Evolutionary conservation across 2,329 filamentous ascomycete genomes (phyloP).

Genomic region (Colletotrichum viniferum): DNA sequence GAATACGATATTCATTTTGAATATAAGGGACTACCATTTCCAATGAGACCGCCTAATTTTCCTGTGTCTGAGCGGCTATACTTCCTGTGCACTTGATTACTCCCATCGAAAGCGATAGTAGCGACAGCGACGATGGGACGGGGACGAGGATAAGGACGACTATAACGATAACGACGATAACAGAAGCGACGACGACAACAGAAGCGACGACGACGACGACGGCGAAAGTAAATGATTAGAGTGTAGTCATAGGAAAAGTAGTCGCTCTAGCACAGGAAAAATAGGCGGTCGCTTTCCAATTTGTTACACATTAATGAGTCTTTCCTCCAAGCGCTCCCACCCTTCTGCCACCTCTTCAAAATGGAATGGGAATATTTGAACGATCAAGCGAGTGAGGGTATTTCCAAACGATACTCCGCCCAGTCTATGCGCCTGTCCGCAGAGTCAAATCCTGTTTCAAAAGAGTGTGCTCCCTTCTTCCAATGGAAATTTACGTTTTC

Average conservation of each 20-base stretch:
- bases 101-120: too few relatives aligned
- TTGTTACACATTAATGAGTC: neutral
- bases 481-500: neutral
- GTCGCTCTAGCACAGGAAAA: too few relatives aligned
- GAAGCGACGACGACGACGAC: too few relatives aligned
- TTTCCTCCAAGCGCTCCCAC: neutral
- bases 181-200: too few relatives aligned
- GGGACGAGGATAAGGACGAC: too few relatives aligned
- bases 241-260: too few relatives aligned
- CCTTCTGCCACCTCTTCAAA: neutral
- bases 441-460: neutral
- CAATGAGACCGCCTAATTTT: neutral
- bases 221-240: too few relatives aligned
- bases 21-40: neutral
- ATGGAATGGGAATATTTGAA: neutral
- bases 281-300: neutral
- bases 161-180: too few relatives aligned
- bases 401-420: neutral
- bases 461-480: neutral
- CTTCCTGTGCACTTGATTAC: too few relatives aligned
- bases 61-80: too few relatives aligned
- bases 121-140: too few relatives aligned
- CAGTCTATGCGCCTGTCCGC: neutral
- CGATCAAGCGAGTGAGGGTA: conserved; percentile 5
- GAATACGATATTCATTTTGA: neutral